phyloP scores from a whole-genome alignment of 2,329 filamentous ascomycete genomes.

The Verticillium isaacii region DNA sequence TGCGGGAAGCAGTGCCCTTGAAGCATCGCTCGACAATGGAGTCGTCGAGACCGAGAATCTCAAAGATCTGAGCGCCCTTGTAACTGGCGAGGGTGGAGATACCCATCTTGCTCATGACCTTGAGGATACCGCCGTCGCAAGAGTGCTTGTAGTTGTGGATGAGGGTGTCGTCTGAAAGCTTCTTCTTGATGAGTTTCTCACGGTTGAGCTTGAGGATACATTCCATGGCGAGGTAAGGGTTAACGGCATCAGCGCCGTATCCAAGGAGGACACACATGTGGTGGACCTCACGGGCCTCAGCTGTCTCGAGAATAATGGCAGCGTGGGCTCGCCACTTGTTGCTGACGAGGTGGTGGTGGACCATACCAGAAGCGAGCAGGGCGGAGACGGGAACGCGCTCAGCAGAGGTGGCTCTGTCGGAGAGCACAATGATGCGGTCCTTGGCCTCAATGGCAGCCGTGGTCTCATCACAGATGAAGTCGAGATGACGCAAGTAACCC shows the following conservation, averaged over 20 bases:
- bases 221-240: conserved; percentile 92
- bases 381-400: conserved; percentile 83
- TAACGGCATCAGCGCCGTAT: conserved; percentile 90
- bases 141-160: conserved; percentile 97
- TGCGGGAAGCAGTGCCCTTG: conserved; percentile 87
- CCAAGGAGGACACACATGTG: conserved; percentile 98
- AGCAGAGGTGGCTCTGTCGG: conserved; percentile 78
- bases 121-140: conserved; percentile 91
- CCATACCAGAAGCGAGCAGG: conserved; percentile 83
- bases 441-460: conserved; percentile 78
- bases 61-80: conserved; percentile 97
- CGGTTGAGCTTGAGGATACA: conserved; percentile 96
- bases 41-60: conserved; percentile 90
- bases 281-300: conserved; percentile 93
- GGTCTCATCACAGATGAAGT: conserved; percentile 80
- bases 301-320: conserved; percentile 85
- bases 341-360: conserved; percentile 90
- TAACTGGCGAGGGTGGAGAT: conserved; percentile 95
- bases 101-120: conserved; percentile 99
- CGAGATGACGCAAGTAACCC: conserved; percentile 83
- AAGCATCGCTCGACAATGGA: conserved; percentile 92
- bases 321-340: conserved; percentile 93
- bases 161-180: conserved; percentile 73
- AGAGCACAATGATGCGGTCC: conserved; percentile 83
- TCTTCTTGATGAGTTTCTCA: conserved; percentile 88